Base-by-base conservation (phyloP, 1,284 basidiomycete genomes). In the Schizophyllum commune region DNA sequence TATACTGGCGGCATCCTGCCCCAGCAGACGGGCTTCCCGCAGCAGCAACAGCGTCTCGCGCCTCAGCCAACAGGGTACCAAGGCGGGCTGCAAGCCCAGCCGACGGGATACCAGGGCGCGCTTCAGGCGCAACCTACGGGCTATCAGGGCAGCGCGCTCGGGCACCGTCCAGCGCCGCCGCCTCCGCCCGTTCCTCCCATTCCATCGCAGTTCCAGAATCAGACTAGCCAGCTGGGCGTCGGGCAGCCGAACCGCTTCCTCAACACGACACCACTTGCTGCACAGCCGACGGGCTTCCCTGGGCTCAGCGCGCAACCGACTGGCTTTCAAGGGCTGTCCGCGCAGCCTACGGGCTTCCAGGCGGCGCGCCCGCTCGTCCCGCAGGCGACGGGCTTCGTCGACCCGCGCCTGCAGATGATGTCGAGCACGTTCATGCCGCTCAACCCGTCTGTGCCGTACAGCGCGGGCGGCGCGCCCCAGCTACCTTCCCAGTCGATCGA, bases 391-490 rank as follows among this genome's bases (percentile, higher is more conserved):
- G 94, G 93, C n/a, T 91, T 81, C 67, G 79, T 91, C 61, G 92
- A 94, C 74, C 93, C 92, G 4, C 79, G 91, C 39, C 76, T 93
- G 63, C 84, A 85, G 72, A 86, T 93, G 83, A 93, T 96, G 88
- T 86, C 88, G 32, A 89, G 78, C 66, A 87, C 88, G 0, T 95
- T 96, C 75, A 89, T 96, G 82, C 92, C 89, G n/a, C 77, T 83
- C 58, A 89, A 86, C 67, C 74, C 77, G 5, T 78, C 84, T 32
- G 73, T 83, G 22, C 88, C 88, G 0, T 89, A 86, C 69, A 77
- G 76, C 56, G 74, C 83, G 1, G 82, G 78, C 13, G 86, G 85
- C 5, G 73, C 77, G 4, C 89, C 90, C 5, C 88, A 91, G 72
- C 83, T 94, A 65, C 83, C 84, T 57, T 81, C 83, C 34, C 86